Evolutionary conservation across 768 basidiomycete genomes (phyloP), one percentile per base, ranked within the genome.

Genomic region (Suillus occidentalis): DNA sequence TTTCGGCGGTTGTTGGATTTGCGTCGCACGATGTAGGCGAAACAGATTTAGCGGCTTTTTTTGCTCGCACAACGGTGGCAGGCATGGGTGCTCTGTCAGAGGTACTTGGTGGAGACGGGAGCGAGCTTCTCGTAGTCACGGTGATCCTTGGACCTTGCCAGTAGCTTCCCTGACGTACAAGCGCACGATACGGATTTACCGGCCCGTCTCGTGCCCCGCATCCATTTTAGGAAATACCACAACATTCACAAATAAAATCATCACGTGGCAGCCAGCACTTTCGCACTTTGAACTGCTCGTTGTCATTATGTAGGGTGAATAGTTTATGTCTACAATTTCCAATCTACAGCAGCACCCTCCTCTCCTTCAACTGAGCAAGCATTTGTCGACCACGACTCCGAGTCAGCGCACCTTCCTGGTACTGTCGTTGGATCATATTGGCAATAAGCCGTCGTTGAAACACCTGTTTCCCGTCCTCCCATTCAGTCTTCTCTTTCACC

Each of bases 1-100:
- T 88, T 83, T 89, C 87, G 84, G 85, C 75, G 75, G 77, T 72
- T 69, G 79, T 74, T 75, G 77, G 75, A 75, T 78, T 77, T 70
- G 80, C 78, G 75, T 87, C 88, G 82, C 89, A 88, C 71, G 88
- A 88, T 76, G 87, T 83, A 67, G 85, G 85, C 70, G 87, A 84
- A 77, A 84, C 79, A 70, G 87, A 87, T 75, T 77, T 81, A 63
- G 72, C 78, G 79, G 86, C 87, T 83, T 88, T 88, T 83, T 89
- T 88, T 72, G 84, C 79, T 72, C 88, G 85, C 67, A 85, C 82
- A 71, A 8, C 8, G 34, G 34, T 36, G 34, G 81, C 84, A 76
- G 90, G 86, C 90, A 91, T 91, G 52, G 16, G 16, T 28, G 50
- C 8, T 53, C 52, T 53, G 52, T 8, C 34, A 53, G 71, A 72